Conservation (phyloP, 495 filamentous ascomycete species). For the Hypomontagnella monticulosa region DNA sequence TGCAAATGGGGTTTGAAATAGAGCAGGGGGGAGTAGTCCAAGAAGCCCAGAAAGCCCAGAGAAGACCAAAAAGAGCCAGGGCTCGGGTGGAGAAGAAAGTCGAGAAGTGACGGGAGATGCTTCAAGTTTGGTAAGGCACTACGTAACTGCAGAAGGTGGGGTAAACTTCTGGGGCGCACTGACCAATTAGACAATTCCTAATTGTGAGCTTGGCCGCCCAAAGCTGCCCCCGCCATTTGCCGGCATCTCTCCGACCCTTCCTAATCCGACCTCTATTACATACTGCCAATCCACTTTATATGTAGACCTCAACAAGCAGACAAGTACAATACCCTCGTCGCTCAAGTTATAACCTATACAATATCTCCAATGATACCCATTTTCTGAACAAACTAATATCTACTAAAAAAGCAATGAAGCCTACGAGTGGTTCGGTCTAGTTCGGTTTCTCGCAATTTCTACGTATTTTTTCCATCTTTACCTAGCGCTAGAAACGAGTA, state of each 20-base stretch:
- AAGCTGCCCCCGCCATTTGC: slow-evolving; percentile 40
- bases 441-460: slow-evolving; percentile 25
- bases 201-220: slow-evolving; percentile 39
- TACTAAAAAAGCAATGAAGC: not conserved
- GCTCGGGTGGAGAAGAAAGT: slow-evolving; percentile 21
- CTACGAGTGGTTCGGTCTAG: slow-evolving; percentile 12
- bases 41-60: slow-evolving; percentile 2
- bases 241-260: slow-evolving; percentile 37
- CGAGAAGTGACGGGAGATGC: not conserved
- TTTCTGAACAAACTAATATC: not conserved
- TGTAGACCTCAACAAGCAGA: too few relatives aligned
- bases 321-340: too few relatives aligned
- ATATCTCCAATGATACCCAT: slow-evolving; percentile 6
- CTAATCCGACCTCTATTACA: not conserved
- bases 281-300: too few relatives aligned
- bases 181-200: slow-evolving; percentile 35
- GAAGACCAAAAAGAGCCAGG: slow-evolving; percentile 16
- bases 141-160: slow-evolving; percentile 39
- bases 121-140: slow-evolving; percentile 21
- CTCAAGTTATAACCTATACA: too few relatives aligned
- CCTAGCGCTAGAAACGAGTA: not conserved
- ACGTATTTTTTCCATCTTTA: slow-evolving; percentile 2
- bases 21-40: slow-evolving; percentile 37
- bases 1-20: slow-evolving; percentile 29
- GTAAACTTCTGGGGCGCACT: slow-evolving; percentile 18